Base-by-base conservation (phyloP, 768 basidiomycete species). In the Fomitopsis pulvina region DNA sequence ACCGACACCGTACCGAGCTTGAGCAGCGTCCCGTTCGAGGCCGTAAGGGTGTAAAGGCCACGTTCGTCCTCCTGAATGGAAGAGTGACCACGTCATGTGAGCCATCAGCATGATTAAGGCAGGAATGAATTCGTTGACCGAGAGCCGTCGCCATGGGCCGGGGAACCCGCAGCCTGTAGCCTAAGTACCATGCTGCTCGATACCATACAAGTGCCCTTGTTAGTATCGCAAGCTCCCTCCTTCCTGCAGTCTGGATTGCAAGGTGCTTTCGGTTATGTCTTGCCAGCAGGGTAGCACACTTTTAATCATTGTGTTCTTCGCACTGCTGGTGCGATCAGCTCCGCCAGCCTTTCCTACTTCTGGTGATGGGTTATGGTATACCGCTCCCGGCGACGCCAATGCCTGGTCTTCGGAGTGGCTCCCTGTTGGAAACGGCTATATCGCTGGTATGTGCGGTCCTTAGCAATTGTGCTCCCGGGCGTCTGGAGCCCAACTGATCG, bases 341-440 rank as follows among this genome's bases (percentile, higher is more conserved):
- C 74, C 74, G 26, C 47, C 63, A 21, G 74, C 71, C n/a, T 85
- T 88, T 58, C 86, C 86, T 0, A 54, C 67, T 3, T 80, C 82
- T 11, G 86, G 86, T n/a, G 87, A 88, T 64, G 85, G 79, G 5
- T 68, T 88, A 25, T 88, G 86, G 86, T 88, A 81, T 55, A 75
- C 66, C 3, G 50, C 71, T 14, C 73, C 78, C 0, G 81, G 77
- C 1, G 60, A 45, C 25, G 37, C 28, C 14, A 52, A 60, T 0
- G 61, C 71, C 18, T 88, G 86, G 86, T 65, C 72, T 0, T 70
- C 71, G 40, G 76, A 84, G 39, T 81, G 69, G 59, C 74, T 88
- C 24, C 87, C 87, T 0, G 69, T 87, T 25, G 86, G 86, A 28
- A 89, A 89, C 64, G 86, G 86, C 1, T 83, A 78, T 57, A 70